Base-by-base conservation (phyloP, 805 yeast species). In the Kurtzmaniella fragi region DNA sequence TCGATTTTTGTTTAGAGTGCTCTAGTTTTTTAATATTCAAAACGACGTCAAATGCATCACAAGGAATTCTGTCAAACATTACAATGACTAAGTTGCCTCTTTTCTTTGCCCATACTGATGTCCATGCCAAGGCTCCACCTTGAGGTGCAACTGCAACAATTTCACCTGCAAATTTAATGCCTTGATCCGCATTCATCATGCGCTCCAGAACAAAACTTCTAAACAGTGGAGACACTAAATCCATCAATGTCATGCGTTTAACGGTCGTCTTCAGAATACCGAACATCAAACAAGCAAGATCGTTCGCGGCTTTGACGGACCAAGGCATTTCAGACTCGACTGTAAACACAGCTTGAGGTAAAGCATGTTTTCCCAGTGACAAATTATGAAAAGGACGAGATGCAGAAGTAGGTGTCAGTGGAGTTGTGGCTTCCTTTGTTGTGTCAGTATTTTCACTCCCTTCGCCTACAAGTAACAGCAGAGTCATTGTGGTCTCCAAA, bases 21-120 rank as follows among this genome's bases (percentile, higher is more conserved):
- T 20, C 7, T 5, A 8, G 8, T 20, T 49, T 48, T 12, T 45
- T 39, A 2, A 38, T 48, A 2, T 43, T 45, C 3, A 80, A 60
- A 9, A 70, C 57, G 8, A 81, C 58, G 52, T 82, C 86, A 40
- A 79, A 68, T n/a, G 82, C 78, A 49, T 69, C 73, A 45, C 74
- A 67, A 4, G 69, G 85, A 23, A 89, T 87, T 54, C 87, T 93
- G 53, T 89, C 95, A 54, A 90, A 82, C 66, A 87, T 87, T 65
- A 93, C 81, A 36, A 88, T 82, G 38, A 89, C 72, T 40, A 85
- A 60, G 32, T 77, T 77, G 3, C 81, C 82, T 47, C 81, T 79
- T 42, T 78, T 68, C 51, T 89, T 89, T 0, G 93, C 95, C 96
- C 96, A 91, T 40, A 90, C 60, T 0, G 95, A 84, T 9, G 95